These are phyloP conservation scores for Psilocybe mexicana DNA, from an alignment of 1,284 basidiomycete genomes.

Conservation along the genomic window DNA sequence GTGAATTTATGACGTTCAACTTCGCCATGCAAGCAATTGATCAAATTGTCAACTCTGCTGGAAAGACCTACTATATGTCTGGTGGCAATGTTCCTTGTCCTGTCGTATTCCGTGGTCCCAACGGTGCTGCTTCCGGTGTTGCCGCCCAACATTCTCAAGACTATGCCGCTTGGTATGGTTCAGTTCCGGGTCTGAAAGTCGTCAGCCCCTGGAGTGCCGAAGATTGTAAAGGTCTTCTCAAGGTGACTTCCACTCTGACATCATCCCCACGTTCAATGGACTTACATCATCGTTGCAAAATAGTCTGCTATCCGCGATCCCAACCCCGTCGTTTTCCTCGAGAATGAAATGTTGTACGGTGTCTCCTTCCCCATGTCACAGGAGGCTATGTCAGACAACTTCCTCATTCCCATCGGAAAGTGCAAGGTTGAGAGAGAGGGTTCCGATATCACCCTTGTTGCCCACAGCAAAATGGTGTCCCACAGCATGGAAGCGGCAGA, in stretches of 20 bases:
- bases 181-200: constrained; percentile 96
- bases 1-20: constrained; percentile 99
- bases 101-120: constrained; percentile 99
- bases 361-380: constrained; percentile 93
- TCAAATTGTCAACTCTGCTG: constrained; percentile 99
- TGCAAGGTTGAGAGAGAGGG: constrained; percentile 95
- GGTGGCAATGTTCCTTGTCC: constrained; percentile 98
- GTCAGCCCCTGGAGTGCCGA: constrained; percentile 96
- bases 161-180: constrained; percentile 94
- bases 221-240: constrained; percentile 97
- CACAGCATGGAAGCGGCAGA: constrained; percentile 94
- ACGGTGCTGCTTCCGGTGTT: constrained; percentile 97
- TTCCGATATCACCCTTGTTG: constrained; percentile 93
- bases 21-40: constrained; percentile 98
- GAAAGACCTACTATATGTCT: constrained; percentile 99
- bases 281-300: background rate
- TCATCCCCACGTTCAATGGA: background rate
- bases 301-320: constrained; percentile 97
- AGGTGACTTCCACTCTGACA: constrained; percentile 50
- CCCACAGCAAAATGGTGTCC: constrained; percentile 96
- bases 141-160: constrained; percentile 94
- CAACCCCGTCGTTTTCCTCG: constrained; percentile 97
- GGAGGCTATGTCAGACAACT: constrained; percentile 95
- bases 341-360: constrained; percentile 99
- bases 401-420: constrained; percentile 95